These are phyloP conservation scores for Trifolium subterraneum DNA, from an alignment of 306 rosid species.

Conservation along the genomic window DNA sequence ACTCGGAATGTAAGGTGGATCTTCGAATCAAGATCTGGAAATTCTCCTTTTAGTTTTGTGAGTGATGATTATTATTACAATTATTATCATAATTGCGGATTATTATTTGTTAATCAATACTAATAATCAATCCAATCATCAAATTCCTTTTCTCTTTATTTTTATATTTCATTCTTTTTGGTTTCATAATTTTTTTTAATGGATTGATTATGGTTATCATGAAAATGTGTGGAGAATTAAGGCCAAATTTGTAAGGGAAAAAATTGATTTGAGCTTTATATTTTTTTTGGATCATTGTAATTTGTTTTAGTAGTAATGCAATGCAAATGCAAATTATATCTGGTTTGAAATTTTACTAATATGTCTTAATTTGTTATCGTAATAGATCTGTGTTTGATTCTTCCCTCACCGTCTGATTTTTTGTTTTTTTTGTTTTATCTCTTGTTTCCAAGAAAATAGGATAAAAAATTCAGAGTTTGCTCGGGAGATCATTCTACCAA, in stretches of 20 bases:
- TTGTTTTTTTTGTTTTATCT: too few species aligned
- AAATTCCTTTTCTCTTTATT: neutral
- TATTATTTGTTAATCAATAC: constrained; percentile 34
- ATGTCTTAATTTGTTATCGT: neutral
- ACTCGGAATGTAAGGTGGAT: constrained; percentile 85
- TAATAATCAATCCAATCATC: constrained; percentile 51
- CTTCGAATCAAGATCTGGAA: constrained; percentile 99
- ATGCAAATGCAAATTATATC: constrained; percentile 40
- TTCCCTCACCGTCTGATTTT: too few species aligned
- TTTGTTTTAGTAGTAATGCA: constrained; percentile 39
- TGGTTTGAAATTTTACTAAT: constrained; percentile 6
- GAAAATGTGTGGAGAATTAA: constrained; percentile 28
- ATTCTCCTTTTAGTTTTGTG: constrained; percentile 57
- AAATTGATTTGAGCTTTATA: constrained; percentile 38
- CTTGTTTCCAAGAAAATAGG: too few species aligned
- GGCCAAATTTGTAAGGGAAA: constrained; percentile 30
- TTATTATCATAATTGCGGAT: constrained; percentile 17
- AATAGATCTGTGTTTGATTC: constrained; percentile 17
- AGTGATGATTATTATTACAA: constrained; percentile 13
- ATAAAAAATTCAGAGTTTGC: too few species aligned
- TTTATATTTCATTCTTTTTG: constrained; percentile 31
- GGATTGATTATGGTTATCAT: constrained; percentile 41
- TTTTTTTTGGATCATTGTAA: neutral
- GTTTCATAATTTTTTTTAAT: constrained; percentile 27
- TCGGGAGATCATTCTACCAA: too few species aligned